phyloP scores from a whole-genome alignment of 345 rosid genomes.

The Pseudoturritis turrita region DNA sequence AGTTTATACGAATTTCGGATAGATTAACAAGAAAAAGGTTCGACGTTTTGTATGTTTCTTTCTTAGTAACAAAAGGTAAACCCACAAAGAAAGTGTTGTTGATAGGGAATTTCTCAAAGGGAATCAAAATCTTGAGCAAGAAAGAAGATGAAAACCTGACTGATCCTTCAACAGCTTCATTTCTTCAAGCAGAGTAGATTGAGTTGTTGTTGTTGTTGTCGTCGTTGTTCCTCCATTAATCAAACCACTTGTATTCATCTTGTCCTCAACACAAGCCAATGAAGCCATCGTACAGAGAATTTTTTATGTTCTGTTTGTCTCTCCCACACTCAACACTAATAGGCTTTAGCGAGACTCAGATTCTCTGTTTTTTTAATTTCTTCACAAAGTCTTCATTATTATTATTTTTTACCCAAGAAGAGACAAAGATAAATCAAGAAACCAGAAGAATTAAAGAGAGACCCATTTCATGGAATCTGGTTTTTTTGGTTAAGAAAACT shows the following conservation, averaged over 20 bases:
- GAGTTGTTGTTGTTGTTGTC: conserved; percentile 2
- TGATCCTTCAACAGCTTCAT: conserved; percentile 92
- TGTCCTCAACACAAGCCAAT: conserved; percentile 61
- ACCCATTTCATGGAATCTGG: conserved; percentile 40
- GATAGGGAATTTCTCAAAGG: not conserved
- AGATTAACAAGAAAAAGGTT: not conserved
- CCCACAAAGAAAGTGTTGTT: not conserved
- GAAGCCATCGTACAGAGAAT: conserved; percentile 34
- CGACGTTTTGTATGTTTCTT: not conserved
- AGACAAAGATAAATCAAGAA: conserved; percentile 24
- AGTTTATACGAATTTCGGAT: not conserved
- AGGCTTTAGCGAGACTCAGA: conserved; percentile 2
- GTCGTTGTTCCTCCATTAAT: conserved; percentile 32
- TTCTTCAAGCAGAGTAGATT: conserved; percentile 64
- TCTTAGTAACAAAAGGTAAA: not conserved
- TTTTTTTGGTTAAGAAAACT: conserved; percentile 15
- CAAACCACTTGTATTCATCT: conserved; percentile 46
- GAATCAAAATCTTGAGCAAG: not conserved
- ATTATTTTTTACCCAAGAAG: not conserved
- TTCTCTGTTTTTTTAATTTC: not conserved
- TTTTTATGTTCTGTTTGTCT: not conserved
- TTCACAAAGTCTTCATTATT: not conserved
- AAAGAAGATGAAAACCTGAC: conserved; percentile 55
- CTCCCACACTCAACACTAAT: conserved; percentile 20
- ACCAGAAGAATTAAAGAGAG: conserved; percentile 28